Base-by-base conservation (phyloP, 2,329 filamentous ascomycete genomes). In the Sclerotinia sclerotiorum region DNA sequence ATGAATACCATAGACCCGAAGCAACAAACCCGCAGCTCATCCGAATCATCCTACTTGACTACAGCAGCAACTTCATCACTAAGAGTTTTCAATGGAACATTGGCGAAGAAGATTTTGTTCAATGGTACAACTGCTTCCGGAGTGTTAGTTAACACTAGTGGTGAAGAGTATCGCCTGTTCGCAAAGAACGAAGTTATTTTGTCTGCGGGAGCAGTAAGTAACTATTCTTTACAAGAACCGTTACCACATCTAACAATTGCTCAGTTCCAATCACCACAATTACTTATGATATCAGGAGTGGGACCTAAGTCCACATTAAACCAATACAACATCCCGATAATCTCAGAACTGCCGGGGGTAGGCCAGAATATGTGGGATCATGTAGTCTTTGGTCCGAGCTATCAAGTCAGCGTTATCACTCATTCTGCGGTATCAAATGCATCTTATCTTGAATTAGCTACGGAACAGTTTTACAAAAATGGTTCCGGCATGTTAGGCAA, bases 311-410 rank as follows among this genome's bases (percentile, higher is more conserved):
- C 46, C 1, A 51, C 24, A 3, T 27, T 67, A 2, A 17, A 11
- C 5, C 29, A 54, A 21, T 27, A 56, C 10, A 57, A 57, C 8
- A 85, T 86, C 49, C 10, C 58, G 1, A 24, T 62, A 19, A n/a
- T 62, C 29, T 35, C 58, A 5, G 46, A 62, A 21, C 58, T 49
- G 19, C 29, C 58, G 0, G 83, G 83, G 1, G 84, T 86, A 1
- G 84, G 83, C 5, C 78, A 84, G 70, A 81, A 83, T 66, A 79
- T 85, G 56, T 61, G 35, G 56, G 39, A 42, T 42, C 65, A 61
- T 44, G 46, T 52, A 8, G 71, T 72, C 27, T 69, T 70, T n/a
- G 60, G 67, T 15, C 48, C 29, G 11, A 29, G 39, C 13, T 69
- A 68, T n/a, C 48, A 42, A 52, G 69, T 70, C 19, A 63, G 65